A percentile compares a stretch with the other conserved stretches of the same genome.
Evolutionary conservation across 2,329 filamentous ascomycete species (phyloP).

Genomic region (Teratosphaeriaceae sp.): DNA sequence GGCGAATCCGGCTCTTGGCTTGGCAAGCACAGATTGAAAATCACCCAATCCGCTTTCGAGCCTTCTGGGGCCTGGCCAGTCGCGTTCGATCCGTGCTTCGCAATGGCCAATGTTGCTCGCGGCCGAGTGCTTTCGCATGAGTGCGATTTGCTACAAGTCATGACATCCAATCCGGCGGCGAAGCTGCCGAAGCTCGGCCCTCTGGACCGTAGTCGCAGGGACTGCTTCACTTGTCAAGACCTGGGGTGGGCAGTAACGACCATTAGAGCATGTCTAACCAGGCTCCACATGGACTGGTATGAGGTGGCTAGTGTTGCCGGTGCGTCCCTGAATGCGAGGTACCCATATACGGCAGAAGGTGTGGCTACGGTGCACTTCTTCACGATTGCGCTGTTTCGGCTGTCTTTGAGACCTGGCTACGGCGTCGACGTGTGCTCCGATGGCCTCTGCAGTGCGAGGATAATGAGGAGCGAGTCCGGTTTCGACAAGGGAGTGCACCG

Average conservation of each 20-base stretch:
- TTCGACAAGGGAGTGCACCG: conserved; percentile 10
- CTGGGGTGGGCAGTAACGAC: conserved; percentile 12
- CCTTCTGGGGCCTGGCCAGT: conserved; percentile 14
- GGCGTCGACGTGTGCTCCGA: conserved; percentile 14
- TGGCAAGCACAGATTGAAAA: conserved; percentile 1
- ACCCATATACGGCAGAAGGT: conserved; percentile 7
- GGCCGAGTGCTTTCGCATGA: conserved; percentile 12
- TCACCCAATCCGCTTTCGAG: conserved; percentile 7
- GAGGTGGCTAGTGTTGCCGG: conserved; percentile 14
- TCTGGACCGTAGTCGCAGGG: neutral
- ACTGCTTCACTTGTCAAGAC: conserved; percentile 10
- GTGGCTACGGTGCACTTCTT: conserved; percentile 20
- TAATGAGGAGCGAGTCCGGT: conserved; percentile 3
- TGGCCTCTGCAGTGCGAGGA: conserved; percentile 14
- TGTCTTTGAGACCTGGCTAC: conserved; percentile 8
- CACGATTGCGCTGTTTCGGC: conserved; percentile 13
- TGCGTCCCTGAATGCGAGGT: conserved; percentile 12
- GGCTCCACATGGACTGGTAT: conserved; percentile 11
- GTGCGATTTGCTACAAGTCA: conserved; percentile 12
- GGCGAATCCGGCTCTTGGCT: neutral
- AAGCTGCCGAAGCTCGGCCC: conserved; percentile 6
- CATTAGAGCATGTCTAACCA: conserved; percentile 12
- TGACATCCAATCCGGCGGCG: conserved; percentile 1
- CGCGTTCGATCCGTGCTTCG: conserved; percentile 19
- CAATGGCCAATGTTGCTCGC: conserved; percentile 13